Evolutionary conservation across 179 eudicot species (phyloP).

Genomic region (Dionaea muscipula): DNA sequence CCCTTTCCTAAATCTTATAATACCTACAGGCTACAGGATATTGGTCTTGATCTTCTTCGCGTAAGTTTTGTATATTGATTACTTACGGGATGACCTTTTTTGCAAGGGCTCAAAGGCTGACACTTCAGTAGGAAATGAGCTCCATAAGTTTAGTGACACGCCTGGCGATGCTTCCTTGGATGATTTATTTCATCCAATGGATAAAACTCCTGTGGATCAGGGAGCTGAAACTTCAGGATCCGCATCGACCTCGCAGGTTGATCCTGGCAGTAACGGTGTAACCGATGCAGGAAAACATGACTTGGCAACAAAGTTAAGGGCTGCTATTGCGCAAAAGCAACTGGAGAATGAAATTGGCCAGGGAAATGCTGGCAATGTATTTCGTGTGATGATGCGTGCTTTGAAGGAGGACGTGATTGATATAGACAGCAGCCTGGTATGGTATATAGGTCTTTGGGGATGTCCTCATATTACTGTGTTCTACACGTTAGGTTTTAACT

Average conservation of each 20-base stretch:
- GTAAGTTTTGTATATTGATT: too few species aligned
- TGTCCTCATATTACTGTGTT: background rate
- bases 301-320: constrained; percentile 77
- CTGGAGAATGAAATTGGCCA: constrained; percentile 63
- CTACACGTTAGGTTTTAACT: background rate
- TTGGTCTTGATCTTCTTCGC: too few species aligned
- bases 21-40: too few species aligned
- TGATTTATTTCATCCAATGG: constrained; percentile 75
- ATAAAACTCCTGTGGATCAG: constrained; percentile 32
- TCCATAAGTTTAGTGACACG: constrained; percentile 81
- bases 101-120: constrained; percentile 47
- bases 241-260: constrained; percentile 46
- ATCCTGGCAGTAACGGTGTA: constrained; percentile 26
- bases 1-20: background rate
- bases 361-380: constrained; percentile 66
- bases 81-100: background rate
- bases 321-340: constrained; percentile 80
- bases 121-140: constrained; percentile 42
- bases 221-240: constrained; percentile 56
- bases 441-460: constrained; percentile 11
- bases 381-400: constrained; percentile 74
- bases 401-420: constrained; percentile 72
- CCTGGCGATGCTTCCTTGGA: constrained; percentile 95
- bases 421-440: constrained; percentile 77
- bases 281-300: constrained; percentile 49